phyloP scores from a whole-genome alignment of 1,284 basidiomycete genomes.

The Cryptococcus jaspeensis region DNA sequence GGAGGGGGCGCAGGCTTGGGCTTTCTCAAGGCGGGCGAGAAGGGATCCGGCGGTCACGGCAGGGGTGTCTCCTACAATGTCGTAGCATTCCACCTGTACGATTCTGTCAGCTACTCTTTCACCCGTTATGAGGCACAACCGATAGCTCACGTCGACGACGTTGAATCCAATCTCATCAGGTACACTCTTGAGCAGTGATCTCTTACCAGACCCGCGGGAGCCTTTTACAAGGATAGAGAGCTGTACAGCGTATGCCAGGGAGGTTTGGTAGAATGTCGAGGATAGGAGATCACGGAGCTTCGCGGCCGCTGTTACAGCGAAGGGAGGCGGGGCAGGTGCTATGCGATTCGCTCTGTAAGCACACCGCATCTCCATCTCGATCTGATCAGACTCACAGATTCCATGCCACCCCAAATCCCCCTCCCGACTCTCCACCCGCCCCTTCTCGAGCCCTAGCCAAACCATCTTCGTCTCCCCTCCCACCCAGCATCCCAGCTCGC shows the following conservation, averaged over 20 bases:
- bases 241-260: slow-evolving; percentile 26
- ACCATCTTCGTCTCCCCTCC: slow-evolving; percentile 60
- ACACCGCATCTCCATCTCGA: neutral
- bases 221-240: slow-evolving; percentile 55
- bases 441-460: slow-evolving; percentile 55
- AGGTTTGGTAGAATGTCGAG: slow-evolving; percentile 23
- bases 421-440: slow-evolving; percentile 19
- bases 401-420: slow-evolving; percentile 35
- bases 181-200: slow-evolving; percentile 42
- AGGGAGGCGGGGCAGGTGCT: slow-evolving; percentile 30
- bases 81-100: slow-evolving; percentile 79
- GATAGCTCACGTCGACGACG: slow-evolving; percentile 65
- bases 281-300: slow-evolving; percentile 38
- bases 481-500: slow-evolving; percentile 82
- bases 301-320: slow-evolving; percentile 12
- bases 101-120: neutral
- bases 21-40: slow-evolving; percentile 74
- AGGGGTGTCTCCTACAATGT: slow-evolving; percentile 76
- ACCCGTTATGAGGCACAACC: neutral
- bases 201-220: slow-evolving; percentile 56
- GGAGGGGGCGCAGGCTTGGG: slow-evolving; percentile 77
- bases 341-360: neutral
- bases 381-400: slow-evolving; percentile 27
- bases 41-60: slow-evolving; percentile 75
- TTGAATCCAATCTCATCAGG: slow-evolving; percentile 58